phyloP scores from a whole-genome alignment of 192 early-diverging fungal species.

The Umbelopsis sp. region DNA sequence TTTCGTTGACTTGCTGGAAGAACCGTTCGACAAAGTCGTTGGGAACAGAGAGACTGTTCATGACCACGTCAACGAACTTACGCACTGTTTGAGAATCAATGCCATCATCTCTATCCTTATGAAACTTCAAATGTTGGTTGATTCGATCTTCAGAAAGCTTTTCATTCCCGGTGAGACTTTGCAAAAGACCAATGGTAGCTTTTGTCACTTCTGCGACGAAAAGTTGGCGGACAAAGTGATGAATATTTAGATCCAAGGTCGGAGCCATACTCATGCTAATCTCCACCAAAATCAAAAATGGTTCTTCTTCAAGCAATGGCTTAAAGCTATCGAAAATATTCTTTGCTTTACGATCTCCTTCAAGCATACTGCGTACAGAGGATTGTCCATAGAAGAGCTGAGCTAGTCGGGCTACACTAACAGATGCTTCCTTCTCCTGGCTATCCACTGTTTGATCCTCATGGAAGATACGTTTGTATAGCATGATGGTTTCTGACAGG shows the following conservation, averaged over 20 bases:
- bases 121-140: background rate
- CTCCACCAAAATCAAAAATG: conserved; percentile 68
- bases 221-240: conserved; percentile 70
- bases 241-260: conserved; percentile 63
- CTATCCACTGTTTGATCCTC: conserved; percentile 9
- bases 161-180: conserved; percentile 26
- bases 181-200: conserved; percentile 54
- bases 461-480: conserved; percentile 22
- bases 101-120: background rate
- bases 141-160: background rate
- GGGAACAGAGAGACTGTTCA: conserved; percentile 20
- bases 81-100: background rate
- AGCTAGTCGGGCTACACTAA: background rate
- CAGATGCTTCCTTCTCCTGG: conserved; percentile 15
- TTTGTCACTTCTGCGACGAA: conserved; percentile 75
- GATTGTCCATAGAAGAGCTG: conserved; percentile 46
- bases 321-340: conserved; percentile 28
- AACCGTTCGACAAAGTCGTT: conserved; percentile 12
- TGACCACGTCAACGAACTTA: conserved; percentile 17
- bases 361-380: background rate
- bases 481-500: conserved; percentile 52
- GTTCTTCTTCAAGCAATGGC: conserved; percentile 72
- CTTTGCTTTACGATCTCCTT: conserved; percentile 23
- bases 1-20: conserved; percentile 19
- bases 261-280: conserved; percentile 61